Conservation (phyloP, 331 rosid species). For the Acacia pycnantha region DNA sequence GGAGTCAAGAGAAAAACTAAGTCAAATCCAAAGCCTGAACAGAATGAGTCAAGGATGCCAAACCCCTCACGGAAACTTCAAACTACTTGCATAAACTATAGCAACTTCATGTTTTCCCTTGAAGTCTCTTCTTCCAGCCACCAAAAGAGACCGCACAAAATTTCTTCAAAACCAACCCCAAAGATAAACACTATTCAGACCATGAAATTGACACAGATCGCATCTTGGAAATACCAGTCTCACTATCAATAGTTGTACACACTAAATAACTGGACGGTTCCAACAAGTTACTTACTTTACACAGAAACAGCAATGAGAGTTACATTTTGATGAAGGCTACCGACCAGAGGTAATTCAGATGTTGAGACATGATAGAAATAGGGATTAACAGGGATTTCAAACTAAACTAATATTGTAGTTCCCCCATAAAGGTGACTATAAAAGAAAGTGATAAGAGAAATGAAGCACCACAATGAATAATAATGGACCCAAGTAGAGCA, state of each 20-base stretch:
- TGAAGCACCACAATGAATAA: slow-evolving; percentile 28
- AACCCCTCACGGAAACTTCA: slow-evolving; percentile 23
- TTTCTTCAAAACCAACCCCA: not conserved
- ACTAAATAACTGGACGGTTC: not conserved
- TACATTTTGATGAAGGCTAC: slow-evolving; percentile 13
- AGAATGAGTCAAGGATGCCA: slow-evolving; percentile 18
- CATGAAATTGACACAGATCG: not conserved
- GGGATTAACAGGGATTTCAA: not conserved
- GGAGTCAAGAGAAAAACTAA: not conserved
- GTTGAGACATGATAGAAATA: slow-evolving; percentile 27
- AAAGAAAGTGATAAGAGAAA: slow-evolving; percentile 22
- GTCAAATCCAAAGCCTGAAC: not conserved
- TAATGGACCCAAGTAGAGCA: slow-evolving; percentile 20
- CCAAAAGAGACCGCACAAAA: slow-evolving; percentile 9
- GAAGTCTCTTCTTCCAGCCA: not conserved
- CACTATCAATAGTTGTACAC: not conserved
- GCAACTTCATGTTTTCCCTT: slow-evolving; percentile 10
- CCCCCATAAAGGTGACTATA: not conserved
- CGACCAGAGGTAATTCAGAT: slow-evolving; percentile 6
- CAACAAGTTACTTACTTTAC: not conserved
- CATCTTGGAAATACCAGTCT: not conserved
- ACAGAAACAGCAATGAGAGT: not conserved
- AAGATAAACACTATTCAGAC: not conserved
- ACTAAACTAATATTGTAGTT: not conserved
- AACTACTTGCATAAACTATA: not conserved